Percentiles rank a stretch among this genome's conserved stretches.
Conservation (phyloP, 2,329 filamentous ascomycete species). For the Aspergillus pseudotamarii region DNA sequence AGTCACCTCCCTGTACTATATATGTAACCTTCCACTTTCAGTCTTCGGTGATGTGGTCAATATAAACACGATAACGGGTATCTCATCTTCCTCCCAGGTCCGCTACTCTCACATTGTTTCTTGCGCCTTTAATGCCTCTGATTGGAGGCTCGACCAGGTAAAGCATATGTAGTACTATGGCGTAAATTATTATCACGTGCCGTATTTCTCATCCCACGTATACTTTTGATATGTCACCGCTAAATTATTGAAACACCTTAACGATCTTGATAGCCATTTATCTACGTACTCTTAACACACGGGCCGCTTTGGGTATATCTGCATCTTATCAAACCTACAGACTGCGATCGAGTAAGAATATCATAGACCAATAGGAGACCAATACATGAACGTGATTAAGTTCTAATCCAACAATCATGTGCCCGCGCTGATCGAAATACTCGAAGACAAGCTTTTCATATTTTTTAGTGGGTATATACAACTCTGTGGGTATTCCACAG, state of each 20-base stretch:
- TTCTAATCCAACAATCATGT: not conserved
- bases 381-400: not conserved
- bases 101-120: not conserved
- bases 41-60: constrained; percentile 5
- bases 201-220: not conserved
- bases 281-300: not conserved
- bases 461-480: not conserved
- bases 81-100: not conserved
- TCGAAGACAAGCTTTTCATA: not conserved
- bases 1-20: not conserved
- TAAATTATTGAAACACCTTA: not conserved
- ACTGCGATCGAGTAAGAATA: not conserved
- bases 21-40: constrained; percentile 9
- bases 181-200: not conserved
- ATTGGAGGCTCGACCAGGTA: not conserved
- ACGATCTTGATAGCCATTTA: not conserved
- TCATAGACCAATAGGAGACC: no score
- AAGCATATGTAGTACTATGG: constrained; percentile 1
- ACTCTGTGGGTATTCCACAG: no score
- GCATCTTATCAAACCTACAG: not conserved
- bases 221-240: not conserved
- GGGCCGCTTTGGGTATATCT: not conserved
- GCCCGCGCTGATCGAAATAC: not conserved
- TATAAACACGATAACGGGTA: not conserved
- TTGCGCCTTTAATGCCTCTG: not conserved